These are phyloP conservation scores for Hypoxylon lienhwacheense DNA, from an alignment of 495 filamentous ascomycete genomes.

Conservation along the genomic window DNA sequence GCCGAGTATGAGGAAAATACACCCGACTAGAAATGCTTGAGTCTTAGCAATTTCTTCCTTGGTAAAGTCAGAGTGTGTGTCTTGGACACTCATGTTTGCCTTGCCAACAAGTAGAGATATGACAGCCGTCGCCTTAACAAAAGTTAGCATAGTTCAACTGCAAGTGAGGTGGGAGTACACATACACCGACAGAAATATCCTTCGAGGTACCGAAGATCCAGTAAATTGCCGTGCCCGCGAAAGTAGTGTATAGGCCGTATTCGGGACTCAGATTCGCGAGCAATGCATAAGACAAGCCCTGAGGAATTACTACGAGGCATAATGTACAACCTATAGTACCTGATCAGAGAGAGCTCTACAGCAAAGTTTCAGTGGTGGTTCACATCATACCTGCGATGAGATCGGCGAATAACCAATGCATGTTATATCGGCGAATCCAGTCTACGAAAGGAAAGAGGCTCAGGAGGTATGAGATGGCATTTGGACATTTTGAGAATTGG, in stretches of 20 bases:
- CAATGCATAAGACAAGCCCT: slow-evolving; percentile 5
- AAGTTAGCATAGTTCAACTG: background rate
- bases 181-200: slow-evolving; percentile 5
- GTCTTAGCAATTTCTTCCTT: background rate
- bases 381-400: slow-evolving; percentile 3
- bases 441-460: background rate
- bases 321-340: slow-evolving; percentile 7
- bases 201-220: slow-evolving; percentile 5
- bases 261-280: slow-evolving; percentile 1
- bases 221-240: background rate
- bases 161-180: background rate
- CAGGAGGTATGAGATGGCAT: background rate
- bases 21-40: slow-evolving; percentile 2
- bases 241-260: slow-evolving; percentile 1
- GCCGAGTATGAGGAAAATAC: slow-evolving; percentile 5
- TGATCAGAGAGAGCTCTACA: no score
- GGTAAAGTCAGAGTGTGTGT: background rate
- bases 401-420: slow-evolving; percentile 1
- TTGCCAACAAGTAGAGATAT: slow-evolving; percentile 7
- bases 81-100: background rate
- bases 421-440: slow-evolving; percentile 3
- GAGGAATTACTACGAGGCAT: slow-evolving; percentile 3
- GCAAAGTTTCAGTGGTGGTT: no score
- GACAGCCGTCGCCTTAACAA: slow-evolving; percentile 1
- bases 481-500: background rate